Evolutionary conservation across 331 rosid species (phyloP).

Genomic region (Quercus lobata): DNA sequence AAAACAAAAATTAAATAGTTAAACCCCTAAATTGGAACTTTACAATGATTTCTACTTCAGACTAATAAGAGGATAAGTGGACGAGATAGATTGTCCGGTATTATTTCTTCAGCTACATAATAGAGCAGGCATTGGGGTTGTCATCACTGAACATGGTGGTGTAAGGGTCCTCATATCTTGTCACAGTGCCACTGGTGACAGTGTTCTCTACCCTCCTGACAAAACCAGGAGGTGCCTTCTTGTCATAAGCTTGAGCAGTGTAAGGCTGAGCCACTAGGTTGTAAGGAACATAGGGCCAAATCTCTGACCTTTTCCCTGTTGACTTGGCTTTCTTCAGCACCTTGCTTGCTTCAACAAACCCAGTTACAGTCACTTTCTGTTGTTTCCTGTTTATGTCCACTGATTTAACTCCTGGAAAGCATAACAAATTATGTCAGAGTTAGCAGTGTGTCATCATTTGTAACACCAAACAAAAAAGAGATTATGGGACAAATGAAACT

Average conservation of each 20-base stretch:
- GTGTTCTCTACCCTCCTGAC: constrained; percentile 68
- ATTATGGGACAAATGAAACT: background rate
- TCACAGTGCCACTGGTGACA: constrained; percentile 38
- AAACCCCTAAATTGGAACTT: constrained; percentile 31
- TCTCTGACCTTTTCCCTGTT: constrained; percentile 85
- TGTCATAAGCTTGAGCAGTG: constrained; percentile 73
- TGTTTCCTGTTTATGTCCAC: constrained; percentile 94
- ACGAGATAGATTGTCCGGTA: background rate
- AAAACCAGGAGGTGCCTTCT: constrained; percentile 94
- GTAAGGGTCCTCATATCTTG: constrained; percentile 83
- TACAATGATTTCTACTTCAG: constrained; percentile 21
- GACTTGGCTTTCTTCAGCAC: constrained; percentile 91
- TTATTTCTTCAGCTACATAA: constrained; percentile 45
- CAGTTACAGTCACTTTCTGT: constrained; percentile 86
- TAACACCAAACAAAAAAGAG: background rate
- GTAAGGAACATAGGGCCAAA: constrained; percentile 99
- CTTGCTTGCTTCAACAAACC: constrained; percentile 80
- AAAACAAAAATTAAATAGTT: constrained; percentile 2
- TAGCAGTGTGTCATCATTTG: constrained; percentile 1
- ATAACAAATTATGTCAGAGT: constrained; percentile 9
- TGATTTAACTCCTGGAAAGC: constrained; percentile 69
- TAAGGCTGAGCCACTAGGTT: constrained; percentile 82
- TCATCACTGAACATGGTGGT: constrained; percentile 89
- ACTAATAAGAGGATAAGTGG: background rate
- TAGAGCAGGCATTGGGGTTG: constrained; percentile 93